These are phyloP conservation scores for Apiotrichum domesticum DNA, from an alignment of 1,284 basidiomycete species.

Conservation along the genomic window DNA sequence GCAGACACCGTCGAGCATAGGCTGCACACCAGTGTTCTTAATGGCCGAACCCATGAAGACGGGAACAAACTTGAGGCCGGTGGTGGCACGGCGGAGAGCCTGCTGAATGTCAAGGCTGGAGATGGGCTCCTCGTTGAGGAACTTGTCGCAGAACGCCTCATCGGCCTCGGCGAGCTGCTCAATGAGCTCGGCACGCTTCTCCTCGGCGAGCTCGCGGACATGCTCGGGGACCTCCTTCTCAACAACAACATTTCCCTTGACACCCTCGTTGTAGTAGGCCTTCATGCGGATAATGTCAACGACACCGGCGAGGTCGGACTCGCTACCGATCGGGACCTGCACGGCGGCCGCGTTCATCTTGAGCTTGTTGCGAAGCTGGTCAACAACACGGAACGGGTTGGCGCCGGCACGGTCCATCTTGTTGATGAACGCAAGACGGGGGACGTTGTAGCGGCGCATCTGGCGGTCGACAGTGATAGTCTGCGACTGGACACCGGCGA, in stretches of 20 bases:
- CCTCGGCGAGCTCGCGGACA: constrained; percentile 64
- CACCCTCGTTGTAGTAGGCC: constrained; percentile 87
- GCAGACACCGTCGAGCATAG: constrained; percentile 89
- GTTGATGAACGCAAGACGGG: constrained; percentile 94
- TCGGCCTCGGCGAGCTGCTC: constrained; percentile 96
- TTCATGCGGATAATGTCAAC: constrained; percentile 95
- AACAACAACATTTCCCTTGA: constrained; percentile 81
- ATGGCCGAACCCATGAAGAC: constrained; percentile 97
- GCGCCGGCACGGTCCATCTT: constrained; percentile 99
- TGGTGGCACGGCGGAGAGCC: constrained; percentile 85
- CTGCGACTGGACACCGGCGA: constrained; percentile 96
- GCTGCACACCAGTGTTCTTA: constrained; percentile 95
- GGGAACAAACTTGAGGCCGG: constrained; percentile 84
- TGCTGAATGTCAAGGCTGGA: constrained; percentile 66
- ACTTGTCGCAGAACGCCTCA: constrained; percentile 85
- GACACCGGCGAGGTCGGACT: constrained; percentile 81
- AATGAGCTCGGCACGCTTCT: constrained; percentile 84
- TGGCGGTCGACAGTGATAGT: constrained; percentile 98
- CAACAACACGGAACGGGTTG: constrained; percentile 92
- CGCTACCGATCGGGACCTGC: constrained; percentile 89
- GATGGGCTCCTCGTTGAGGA: constrained; percentile 78
- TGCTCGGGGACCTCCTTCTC: constrained; percentile 83
- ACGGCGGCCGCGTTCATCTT: constrained; percentile 91
- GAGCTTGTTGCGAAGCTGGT: constrained; percentile 87
- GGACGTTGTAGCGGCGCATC: constrained; percentile 95